Percentiles rank a stretch among this genome's conserved stretches.
phyloP scores from a whole-genome alignment of 192 early-diverging fungal species.

The Helicostylum pulchrum region DNA sequence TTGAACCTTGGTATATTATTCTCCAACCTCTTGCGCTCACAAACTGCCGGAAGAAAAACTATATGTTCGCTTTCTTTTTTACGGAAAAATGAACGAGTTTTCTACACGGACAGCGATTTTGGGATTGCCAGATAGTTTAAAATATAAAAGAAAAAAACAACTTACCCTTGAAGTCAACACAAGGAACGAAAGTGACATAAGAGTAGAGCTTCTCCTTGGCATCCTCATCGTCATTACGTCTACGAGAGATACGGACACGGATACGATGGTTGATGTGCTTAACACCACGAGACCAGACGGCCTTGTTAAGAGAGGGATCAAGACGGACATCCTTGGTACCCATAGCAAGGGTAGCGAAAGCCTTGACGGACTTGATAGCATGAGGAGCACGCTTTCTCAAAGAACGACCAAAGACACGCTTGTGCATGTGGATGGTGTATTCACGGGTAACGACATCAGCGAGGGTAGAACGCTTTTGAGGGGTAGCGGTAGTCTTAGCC shows the following conservation, averaged over 20 bases:
- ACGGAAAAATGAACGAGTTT: background rate
- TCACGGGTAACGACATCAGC: constrained; percentile 94
- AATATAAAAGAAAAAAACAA: background rate
- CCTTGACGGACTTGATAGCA: constrained; percentile 90
- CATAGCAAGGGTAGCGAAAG: constrained; percentile 91
- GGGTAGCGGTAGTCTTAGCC: constrained; percentile 1
- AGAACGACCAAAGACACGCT: constrained; percentile 72
- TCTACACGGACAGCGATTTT: constrained; percentile 3
- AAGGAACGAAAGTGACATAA: constrained; percentile 83
- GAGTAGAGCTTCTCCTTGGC: constrained; percentile 98
- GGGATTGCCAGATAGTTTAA: background rate
- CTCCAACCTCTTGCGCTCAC: constrained; percentile 17
- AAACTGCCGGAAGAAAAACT: constrained; percentile 7
- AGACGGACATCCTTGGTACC: constrained; percentile 96
- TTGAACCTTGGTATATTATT: constrained; percentile 16
- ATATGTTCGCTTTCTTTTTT: background rate
- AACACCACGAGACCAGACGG: constrained; percentile 90
- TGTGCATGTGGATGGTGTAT: constrained; percentile 99
- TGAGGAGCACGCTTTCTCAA: constrained; percentile 98
- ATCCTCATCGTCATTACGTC: constrained; percentile 96
- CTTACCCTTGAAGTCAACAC: constrained; percentile 86
- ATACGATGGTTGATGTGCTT: constrained; percentile 94
- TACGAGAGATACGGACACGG: constrained; percentile 91
- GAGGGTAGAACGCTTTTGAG: constrained; percentile 71
- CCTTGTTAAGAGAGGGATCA: constrained; percentile 94